These are phyloP conservation scores for Suillus clintonianus DNA, from an alignment of 768 basidiomycete species.

Conservation along the genomic window DNA sequence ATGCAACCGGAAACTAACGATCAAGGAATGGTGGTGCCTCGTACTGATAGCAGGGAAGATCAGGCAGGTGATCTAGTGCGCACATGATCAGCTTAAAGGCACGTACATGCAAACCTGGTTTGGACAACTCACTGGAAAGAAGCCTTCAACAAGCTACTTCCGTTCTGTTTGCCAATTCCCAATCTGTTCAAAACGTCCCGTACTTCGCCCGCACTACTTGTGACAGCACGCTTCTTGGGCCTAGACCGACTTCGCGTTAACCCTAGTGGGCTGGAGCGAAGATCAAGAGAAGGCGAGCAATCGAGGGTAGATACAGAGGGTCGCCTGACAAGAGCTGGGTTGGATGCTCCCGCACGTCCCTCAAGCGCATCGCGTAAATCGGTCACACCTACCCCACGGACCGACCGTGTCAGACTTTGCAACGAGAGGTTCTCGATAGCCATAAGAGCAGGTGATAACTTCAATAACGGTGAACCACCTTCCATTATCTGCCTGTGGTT, in stretches of 20 bases:
- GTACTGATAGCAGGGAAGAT: conserved; percentile 2
- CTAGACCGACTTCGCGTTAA: conserved; percentile 57
- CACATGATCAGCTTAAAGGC: conserved; percentile 2
- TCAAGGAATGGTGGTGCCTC: conserved; percentile 6
- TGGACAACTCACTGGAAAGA: conserved; percentile 53
- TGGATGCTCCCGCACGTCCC: conserved; percentile 82
- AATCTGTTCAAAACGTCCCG: conserved; percentile 79
- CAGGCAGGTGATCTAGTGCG: conserved; percentile 1
- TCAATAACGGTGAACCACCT: conserved; percentile 72
- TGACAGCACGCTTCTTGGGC: conserved; percentile 50
- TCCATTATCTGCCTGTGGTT: conserved; percentile 67
- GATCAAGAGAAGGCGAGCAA: conserved; percentile 54
- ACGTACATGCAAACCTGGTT: conserved; percentile 1
- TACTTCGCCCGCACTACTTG: conserved; percentile 67
- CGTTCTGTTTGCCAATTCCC: conserved; percentile 76
- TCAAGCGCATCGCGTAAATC: conserved; percentile 89
- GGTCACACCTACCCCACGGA: conserved; percentile 80
- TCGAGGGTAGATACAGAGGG: conserved; percentile 80
- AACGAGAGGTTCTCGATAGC: conserved; percentile 88
- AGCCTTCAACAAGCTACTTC: conserved; percentile 63
- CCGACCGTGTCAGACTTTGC: conserved; percentile 78
- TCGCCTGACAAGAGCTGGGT: conserved; percentile 64
- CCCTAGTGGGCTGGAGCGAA: conserved; percentile 41
- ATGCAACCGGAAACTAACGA: conserved; percentile 3
- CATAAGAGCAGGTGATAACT: conserved; percentile 85